A percentile compares a stretch with the other conserved stretches of the same genome.
Evolutionary conservation across 768 basidiomycete species (phyloP).

Genomic region (Nidularia sp.): DNA sequence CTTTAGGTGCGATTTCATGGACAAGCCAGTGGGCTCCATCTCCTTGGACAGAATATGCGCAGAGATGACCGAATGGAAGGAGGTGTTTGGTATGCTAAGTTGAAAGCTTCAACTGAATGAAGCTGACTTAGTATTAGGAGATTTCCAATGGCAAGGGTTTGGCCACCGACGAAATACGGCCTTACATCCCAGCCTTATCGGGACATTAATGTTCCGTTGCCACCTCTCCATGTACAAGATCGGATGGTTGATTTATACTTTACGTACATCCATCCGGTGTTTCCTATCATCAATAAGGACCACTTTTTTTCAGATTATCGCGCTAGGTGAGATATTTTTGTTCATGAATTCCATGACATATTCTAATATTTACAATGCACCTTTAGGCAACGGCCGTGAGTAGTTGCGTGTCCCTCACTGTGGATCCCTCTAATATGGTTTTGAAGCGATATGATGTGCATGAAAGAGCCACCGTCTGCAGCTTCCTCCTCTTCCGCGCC

Average conservation of each 20-base stretch:
- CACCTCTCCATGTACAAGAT: slow-evolving; percentile 60
- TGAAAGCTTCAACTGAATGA: too few species aligned
- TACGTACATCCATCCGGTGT: slow-evolving; percentile 77
- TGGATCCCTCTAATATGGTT: neutral
- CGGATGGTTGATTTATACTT: slow-evolving; percentile 75
- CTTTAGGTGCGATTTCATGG: slow-evolving; percentile 81
- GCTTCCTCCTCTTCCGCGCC: slow-evolving; percentile 33
- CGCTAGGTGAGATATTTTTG: slow-evolving; percentile 30
- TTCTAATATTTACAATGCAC: neutral
- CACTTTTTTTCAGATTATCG: slow-evolving; percentile 66
- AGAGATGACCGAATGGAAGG: slow-evolving; percentile 67
- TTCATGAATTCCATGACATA: too few species aligned
- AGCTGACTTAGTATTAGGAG: slow-evolving; percentile 34
- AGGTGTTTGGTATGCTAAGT: slow-evolving; percentile 51
- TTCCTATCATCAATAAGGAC: slow-evolving; percentile 74
- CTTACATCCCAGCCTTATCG: slow-evolving; percentile 33
- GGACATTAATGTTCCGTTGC: slow-evolving; percentile 48
- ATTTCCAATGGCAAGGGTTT: slow-evolving; percentile 71
- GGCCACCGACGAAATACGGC: slow-evolving; percentile 55
- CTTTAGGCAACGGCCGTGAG: neutral
- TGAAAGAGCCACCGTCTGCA: slow-evolving; percentile 16
- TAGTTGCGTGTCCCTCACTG: too few species aligned
- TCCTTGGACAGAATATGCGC: slow-evolving; percentile 63
- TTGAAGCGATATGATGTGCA: slow-evolving; percentile 7
- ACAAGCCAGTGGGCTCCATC: slow-evolving; percentile 68